phyloP scores from a whole-genome alignment of 441 rosid species.

The Jatropha podagrica region DNA sequence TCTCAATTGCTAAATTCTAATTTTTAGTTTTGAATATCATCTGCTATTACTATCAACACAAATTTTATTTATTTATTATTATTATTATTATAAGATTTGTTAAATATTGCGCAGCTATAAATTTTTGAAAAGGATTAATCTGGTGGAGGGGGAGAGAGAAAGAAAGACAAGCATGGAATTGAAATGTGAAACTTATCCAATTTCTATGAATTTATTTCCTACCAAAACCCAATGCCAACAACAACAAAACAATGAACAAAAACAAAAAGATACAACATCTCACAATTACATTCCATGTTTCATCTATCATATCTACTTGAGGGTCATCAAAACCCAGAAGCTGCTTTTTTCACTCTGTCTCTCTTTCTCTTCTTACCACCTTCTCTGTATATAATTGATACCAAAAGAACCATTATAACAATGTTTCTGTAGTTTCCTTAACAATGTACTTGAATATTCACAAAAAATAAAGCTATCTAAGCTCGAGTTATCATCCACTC shows the following conservation, averaged over 20 bases:
- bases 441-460: constrained; percentile 33
- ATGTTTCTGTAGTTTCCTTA: constrained; percentile 18
- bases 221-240: constrained; percentile 22
- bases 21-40: no score
- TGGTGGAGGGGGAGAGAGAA: no score
- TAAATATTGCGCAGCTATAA: no score
- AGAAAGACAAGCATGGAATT: neutral
- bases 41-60: no score
- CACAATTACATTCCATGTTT: constrained; percentile 31
- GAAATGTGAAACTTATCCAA: constrained; percentile 3
- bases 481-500: constrained; percentile 20
- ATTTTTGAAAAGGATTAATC: no score
- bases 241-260: constrained; percentile 4
- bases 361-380: constrained; percentile 10
- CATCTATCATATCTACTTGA: constrained; percentile 11
- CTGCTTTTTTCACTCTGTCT: constrained; percentile 18
- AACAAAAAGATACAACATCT: constrained; percentile 12
- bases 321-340: constrained; percentile 27
- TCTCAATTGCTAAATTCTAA: no score
- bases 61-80: no score
- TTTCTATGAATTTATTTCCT: constrained; percentile 27
- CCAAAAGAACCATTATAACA: constrained; percentile 13
- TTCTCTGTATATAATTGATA: constrained; percentile 2
- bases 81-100: no score
- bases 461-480: constrained; percentile 12